Evolutionary conservation across 176 grass and related monocot genomes (phyloP), one percentile per base, ranked within the genome.

Genomic region (Zea mays): DNA sequence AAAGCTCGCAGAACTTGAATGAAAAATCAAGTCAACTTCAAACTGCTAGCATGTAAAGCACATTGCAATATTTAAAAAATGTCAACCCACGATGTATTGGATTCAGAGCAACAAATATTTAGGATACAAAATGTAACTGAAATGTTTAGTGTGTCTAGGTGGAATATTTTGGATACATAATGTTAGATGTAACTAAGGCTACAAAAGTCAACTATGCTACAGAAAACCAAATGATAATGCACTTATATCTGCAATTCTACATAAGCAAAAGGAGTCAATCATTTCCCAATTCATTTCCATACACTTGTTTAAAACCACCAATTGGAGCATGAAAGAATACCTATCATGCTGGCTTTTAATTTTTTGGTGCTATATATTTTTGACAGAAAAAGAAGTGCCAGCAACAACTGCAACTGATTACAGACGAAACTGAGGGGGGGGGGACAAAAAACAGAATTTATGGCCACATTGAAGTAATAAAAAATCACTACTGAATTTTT

Each of bases 21-120:
- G 68, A 70, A 16, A 38, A 79, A 75, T 48, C 54, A 83, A 37
- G 10, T 84, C 46, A 71, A 59, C 50, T 63, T 69, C 14, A 61
- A 73, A 77, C 37, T 11, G n/a, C 58, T 36, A 14, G 42, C 7
- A 79, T 74, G 27, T 17, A 48, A 37, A 73, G 61, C 3, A 19
- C 44, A 62, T 37, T 65, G 64, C 9, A 69, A 76, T 49, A 45
- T 46, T 74, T 44, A 48, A 42, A 2, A n/a, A 50, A 65, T 35
- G 36, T 17, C 49, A 65, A 35, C 13, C 35, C 6, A 14, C 37
- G 16, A n/a, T 79, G 51, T 49, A 73, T 35, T 67, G 6, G 9
- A 67, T 59, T 19, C 60, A 73, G 3, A 72, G 67, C 14, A 72
- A 50, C n/a, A n/a, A n/a, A n/a, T n/a, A n/a, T 45, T 56, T 46